Evolutionary conservation across 352 stramenopile species (phyloP), one percentile per base, ranked within the genome.

Genomic region (Thraustochytrium sp.): DNA sequence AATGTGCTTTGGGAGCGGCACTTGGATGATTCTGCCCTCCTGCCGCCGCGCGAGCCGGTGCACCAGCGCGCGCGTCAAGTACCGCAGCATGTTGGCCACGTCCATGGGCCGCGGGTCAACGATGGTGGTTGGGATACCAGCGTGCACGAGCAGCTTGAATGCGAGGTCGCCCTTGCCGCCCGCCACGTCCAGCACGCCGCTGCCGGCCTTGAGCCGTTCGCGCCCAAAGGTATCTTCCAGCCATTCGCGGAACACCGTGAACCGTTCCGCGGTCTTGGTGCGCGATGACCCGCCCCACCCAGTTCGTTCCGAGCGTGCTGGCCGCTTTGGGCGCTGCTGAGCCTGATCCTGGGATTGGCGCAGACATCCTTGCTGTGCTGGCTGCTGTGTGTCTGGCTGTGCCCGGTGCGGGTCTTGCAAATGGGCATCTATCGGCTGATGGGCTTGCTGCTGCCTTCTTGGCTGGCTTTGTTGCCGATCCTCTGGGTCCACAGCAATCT

Each of bases 141-240:
- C 87, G 65, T 93, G 92, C 84, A 93, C 94, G 90, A 90, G 92
- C 18, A 96, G 89, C 84, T 95, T 89, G 64, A 95, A 94, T 0
- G 90, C 90, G 11, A 95, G 87, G 42, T 90, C 90, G 4, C 92
- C 92, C 37, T 90, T 88, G 0, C 92, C 92, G 18, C 92, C 92
- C 5, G 92, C 92, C 40, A 96, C 87, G 72, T 96, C 92, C 16
- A 96, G 49, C 5, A 95, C 68, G 34, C 68, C 68, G 23, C 48
- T 13, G 51, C 29, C 49, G n/a, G 29, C 21, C 8, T 44, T 42
- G 1, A 80, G 49, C 23, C 13, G 0, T 13, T 72, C 68, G 21
- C n/a, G 31, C n/a, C 68, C 68, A 34, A 46, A 64, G 3, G 31
- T 46, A 3, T 44, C 49, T 44, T 46, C 68, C 18, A 80, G 68